Evolutionary conservation across 257 asterid genomes (phyloP).

Genomic region (Anisodus acutangulus): DNA sequence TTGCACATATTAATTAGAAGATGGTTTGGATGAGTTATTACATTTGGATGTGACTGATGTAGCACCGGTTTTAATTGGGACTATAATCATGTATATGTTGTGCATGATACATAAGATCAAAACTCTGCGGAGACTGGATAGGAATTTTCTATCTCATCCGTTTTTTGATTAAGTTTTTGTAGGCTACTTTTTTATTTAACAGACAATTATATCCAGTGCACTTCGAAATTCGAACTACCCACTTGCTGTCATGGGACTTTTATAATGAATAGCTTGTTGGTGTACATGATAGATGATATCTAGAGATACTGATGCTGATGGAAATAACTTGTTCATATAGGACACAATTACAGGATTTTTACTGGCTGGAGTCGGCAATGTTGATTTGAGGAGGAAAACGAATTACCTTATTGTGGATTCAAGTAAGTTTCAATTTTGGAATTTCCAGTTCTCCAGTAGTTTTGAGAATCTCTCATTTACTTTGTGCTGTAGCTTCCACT

Average conservation of each 20-base stretch:
- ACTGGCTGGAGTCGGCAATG: conserved; percentile 97
- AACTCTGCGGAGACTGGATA: not conserved
- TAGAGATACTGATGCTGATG: not conserved
- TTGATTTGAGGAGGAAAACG: conserved; percentile 86
- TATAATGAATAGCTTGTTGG: not conserved
- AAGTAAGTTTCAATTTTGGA: conserved; percentile 54
- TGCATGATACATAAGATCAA: not conserved
- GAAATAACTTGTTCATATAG: conserved; percentile 40
- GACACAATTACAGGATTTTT: conserved; percentile 86
- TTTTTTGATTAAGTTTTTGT: not conserved
- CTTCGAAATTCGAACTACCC: not conserved
- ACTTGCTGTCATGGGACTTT: not conserved
- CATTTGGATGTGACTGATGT: not conserved
- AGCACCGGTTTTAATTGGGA: not conserved
- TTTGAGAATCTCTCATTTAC: not conserved
- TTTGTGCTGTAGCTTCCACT: not conserved
- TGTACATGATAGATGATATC: not conserved
- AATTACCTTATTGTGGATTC: conserved; percentile 89
- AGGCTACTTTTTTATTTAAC: not conserved
- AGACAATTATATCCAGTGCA: not conserved
- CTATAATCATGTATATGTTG: not conserved
- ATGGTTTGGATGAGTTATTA: not conserved
- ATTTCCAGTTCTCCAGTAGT: not conserved
- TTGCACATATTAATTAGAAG: not conserved
- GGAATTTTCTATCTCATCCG: not conserved